These are phyloP conservation scores for Salix suchowensis DNA, from an alignment of 345 rosid species.

Conservation along the genomic window DNA sequence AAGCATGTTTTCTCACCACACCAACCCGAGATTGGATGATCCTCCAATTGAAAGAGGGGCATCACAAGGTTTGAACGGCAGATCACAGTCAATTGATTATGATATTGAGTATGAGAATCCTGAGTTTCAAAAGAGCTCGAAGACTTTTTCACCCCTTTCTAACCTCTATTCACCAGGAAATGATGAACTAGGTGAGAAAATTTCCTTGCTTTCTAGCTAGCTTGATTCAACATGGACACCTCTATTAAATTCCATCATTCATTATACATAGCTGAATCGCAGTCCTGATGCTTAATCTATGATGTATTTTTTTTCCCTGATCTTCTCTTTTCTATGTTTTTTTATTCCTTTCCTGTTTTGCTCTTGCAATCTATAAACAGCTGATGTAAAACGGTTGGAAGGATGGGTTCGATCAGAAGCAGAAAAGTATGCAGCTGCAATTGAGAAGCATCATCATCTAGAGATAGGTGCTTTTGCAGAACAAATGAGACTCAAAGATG, in stretches of 20 bases:
- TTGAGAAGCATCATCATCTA: slow-evolving; percentile 57
- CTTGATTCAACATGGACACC: background rate
- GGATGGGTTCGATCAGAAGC: slow-evolving; percentile 58
- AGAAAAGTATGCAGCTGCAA: slow-evolving; percentile 46
- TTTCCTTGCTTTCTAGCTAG: background rate
- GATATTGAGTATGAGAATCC: slow-evolving; percentile 33
- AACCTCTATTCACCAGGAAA: slow-evolving; percentile 37
- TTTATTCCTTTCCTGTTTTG: slow-evolving; percentile 11
- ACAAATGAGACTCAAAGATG: slow-evolving; percentile 73
- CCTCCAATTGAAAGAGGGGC: slow-evolving; percentile 28
- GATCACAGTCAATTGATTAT: slow-evolving; percentile 28
- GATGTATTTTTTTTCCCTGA: background rate
- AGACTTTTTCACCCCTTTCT: slow-evolving; percentile 32
- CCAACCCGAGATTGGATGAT: slow-evolving; percentile 36
- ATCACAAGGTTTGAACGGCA: slow-evolving; percentile 34
- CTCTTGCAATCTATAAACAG: slow-evolving; percentile 36
- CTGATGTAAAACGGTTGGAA: slow-evolving; percentile 48
- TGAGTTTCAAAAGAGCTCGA: slow-evolving; percentile 35
- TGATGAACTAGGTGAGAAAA: slow-evolving; percentile 42
- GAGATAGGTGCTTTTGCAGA: slow-evolving; percentile 70
- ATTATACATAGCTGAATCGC: background rate
- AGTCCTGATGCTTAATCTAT: slow-evolving; percentile 2
- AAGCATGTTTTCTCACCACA: slow-evolving; percentile 59
- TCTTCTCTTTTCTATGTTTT: background rate
- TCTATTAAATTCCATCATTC: background rate